Conservation (phyloP, 805 yeast genomes). For the Sugiyamaella marilandica region DNA sequence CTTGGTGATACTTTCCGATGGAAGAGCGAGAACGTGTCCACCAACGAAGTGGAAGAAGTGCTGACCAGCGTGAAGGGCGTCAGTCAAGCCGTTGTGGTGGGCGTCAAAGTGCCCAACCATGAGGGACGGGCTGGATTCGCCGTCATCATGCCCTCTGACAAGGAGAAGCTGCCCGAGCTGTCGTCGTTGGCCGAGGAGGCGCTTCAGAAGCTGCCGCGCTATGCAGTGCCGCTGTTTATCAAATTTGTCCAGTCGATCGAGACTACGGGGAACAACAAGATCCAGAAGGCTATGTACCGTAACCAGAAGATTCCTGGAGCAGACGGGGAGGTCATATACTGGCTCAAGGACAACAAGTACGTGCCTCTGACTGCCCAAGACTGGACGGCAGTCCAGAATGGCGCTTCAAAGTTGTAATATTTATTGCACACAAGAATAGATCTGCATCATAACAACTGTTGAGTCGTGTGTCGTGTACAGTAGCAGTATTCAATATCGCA, state of each 20-base stretch:
- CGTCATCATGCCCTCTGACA: slow-evolving; percentile 50
- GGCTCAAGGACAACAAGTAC: slow-evolving; percentile 58
- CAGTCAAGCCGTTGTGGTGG: slow-evolving; percentile 71
- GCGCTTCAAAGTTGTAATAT: slow-evolving; percentile 27
- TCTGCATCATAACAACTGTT: too few species aligned
- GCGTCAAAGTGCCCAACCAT: slow-evolving; percentile 79
- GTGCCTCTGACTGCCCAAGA: slow-evolving; percentile 49
- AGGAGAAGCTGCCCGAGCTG: slow-evolving; percentile 35
- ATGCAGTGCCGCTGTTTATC: slow-evolving; percentile 80
- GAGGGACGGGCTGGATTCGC: slow-evolving; percentile 96
- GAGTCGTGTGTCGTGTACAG: neutral
- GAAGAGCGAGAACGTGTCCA: slow-evolving; percentile 93
- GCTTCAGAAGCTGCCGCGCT: slow-evolving; percentile 58
- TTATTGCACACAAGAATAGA: neutral
- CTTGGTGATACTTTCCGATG: slow-evolving; percentile 94
- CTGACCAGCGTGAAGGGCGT: slow-evolving; percentile 34
- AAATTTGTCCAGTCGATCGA: slow-evolving; percentile 60
- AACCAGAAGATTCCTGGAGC: slow-evolving; percentile 35
- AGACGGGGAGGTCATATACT: slow-evolving; percentile 53
- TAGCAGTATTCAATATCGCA: neutral
- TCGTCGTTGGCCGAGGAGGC: slow-evolving; percentile 37
- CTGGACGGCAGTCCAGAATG: slow-evolving; percentile 43
- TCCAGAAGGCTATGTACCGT: slow-evolving; percentile 60
- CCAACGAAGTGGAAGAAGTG: slow-evolving; percentile 83
- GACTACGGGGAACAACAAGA: slow-evolving; percentile 77